Percentiles rank a stretch among this genome's conserved stretches.
Evolutionary conservation across 1,284 basidiomycete species (phyloP).

Genomic region (Cryptococcus sp.): DNA sequence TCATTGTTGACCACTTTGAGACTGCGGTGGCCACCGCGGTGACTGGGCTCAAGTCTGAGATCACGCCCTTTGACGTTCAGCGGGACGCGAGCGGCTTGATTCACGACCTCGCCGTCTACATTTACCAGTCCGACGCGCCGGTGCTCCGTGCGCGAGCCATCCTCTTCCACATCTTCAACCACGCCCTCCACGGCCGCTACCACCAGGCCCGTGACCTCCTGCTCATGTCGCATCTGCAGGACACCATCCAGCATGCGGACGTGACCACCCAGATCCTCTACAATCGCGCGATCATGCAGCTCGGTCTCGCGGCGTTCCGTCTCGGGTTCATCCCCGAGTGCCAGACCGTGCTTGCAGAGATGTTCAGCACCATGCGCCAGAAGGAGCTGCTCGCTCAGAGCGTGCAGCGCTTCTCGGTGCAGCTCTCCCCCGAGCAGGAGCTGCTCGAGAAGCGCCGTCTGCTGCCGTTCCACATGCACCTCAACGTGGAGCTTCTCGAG

Average conservation of each 20-base stretch:
- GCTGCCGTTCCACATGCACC: conserved; percentile 99
- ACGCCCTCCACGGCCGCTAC: conserved; percentile 94
- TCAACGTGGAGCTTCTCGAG: conserved; percentile 96
- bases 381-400: conserved; percentile 98
- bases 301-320: conserved; percentile 95
- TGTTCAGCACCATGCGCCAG: conserved; percentile 91
- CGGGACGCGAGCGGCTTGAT: conserved; percentile 66
- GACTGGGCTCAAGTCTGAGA: conserved; percentile 60
- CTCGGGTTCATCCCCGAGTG: conserved; percentile 91
- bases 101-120: conserved; percentile 81
- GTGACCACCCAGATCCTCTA: conserved; percentile 97
- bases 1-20: conserved; percentile 89
- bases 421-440: conserved; percentile 88
- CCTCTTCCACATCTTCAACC: conserved; percentile 96
- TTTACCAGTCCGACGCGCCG: conserved; percentile 88
- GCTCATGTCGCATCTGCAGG: conserved; percentile 97
- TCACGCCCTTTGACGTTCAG: conserved; percentile 57
- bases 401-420: conserved; percentile 79
- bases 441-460: conserved; percentile 93
- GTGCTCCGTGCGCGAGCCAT: conserved; percentile 93
- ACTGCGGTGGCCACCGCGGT: conserved; percentile 55
- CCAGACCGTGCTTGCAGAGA: conserved; percentile 88
- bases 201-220: conserved; percentile 97
- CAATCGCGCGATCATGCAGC: conserved; percentile 95
- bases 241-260: conserved; percentile 91